These are phyloP conservation scores for Penicillium psychrosexuale DNA, from an alignment of 2,329 filamentous ascomycete genomes.

Conservation along the genomic window DNA sequence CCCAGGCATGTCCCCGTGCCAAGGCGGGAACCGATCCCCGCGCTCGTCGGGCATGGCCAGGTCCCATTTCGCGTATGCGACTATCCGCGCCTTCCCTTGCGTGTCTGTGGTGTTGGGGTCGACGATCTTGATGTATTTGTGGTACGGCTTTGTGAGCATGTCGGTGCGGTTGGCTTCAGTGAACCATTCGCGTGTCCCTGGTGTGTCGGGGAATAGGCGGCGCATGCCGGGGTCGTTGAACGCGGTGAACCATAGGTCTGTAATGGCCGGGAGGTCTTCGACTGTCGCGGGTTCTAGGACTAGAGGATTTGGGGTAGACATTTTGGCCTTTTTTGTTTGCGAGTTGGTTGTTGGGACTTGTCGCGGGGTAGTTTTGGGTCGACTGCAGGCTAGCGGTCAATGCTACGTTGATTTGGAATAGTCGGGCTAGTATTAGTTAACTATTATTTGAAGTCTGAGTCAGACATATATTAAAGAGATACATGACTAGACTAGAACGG, in stretches of 20 bases:
- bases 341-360: neutral
- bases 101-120: conserved; percentile 15
- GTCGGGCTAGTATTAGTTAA: no score
- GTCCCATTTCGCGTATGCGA: conserved; percentile 34
- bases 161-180: conserved; percentile 20
- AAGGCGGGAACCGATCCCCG: conserved; percentile 29
- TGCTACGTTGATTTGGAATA: neutral
- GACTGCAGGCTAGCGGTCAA: neutral
- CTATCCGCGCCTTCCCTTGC: conserved; percentile 15
- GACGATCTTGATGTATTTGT: conserved; percentile 28
- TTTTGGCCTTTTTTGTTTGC: neutral
- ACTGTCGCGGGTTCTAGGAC: conserved; percentile 16
- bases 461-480: neutral
- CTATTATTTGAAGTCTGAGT: neutral
- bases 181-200: conserved; percentile 28
- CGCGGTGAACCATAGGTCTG: conserved; percentile 25
- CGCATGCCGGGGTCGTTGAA: conserved; percentile 24
- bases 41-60: conserved; percentile 22
- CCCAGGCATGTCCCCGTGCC: conserved; percentile 22
- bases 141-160: conserved; percentile 23
- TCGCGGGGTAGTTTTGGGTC: neutral
- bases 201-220: conserved; percentile 28
- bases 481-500: neutral
- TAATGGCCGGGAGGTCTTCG: conserved; percentile 25
- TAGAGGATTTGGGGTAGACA: neutral